phyloP scores from a whole-genome alignment of 495 filamentous ascomycete species.

The Pseudoneurospora amorphoporcata region DNA sequence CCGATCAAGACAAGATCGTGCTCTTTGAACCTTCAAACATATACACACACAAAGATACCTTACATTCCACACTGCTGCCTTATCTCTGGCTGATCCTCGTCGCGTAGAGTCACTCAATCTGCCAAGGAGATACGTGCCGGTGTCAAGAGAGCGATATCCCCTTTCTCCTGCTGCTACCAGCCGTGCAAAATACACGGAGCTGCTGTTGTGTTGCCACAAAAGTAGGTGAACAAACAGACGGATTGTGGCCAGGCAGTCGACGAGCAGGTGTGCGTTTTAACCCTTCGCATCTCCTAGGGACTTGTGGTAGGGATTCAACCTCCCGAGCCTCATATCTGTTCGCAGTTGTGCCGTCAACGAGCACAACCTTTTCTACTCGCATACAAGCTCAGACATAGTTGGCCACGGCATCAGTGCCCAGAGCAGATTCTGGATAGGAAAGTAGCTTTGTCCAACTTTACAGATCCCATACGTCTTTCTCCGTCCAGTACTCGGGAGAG shows the following conservation, averaged over 20 bases:
- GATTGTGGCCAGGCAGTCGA: not conserved
- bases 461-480: not conserved
- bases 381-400: not conserved
- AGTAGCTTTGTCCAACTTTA: not conserved
- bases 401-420: not conserved
- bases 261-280: not conserved
- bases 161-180: not conserved
- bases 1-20: not conserved
- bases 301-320: not conserved
- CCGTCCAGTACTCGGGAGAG: not conserved
- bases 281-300: not conserved
- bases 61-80: not conserved
- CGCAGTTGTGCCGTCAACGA: not conserved
- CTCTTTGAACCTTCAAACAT: not conserved
- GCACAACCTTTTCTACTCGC: conserved; percentile 4
- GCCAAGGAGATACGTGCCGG: not conserved
- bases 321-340: not conserved
- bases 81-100: not conserved
- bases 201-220: not conserved
- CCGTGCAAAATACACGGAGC: not conserved
- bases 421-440: not conserved
- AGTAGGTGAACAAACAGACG: not conserved
- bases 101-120: not conserved
- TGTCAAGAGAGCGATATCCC: not conserved
- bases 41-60: not conserved